Percentiles rank a stretch among this genome's conserved stretches.
Conservation (phyloP, 179 eudicot genomes). For the Corrigiola litoralis region DNA sequence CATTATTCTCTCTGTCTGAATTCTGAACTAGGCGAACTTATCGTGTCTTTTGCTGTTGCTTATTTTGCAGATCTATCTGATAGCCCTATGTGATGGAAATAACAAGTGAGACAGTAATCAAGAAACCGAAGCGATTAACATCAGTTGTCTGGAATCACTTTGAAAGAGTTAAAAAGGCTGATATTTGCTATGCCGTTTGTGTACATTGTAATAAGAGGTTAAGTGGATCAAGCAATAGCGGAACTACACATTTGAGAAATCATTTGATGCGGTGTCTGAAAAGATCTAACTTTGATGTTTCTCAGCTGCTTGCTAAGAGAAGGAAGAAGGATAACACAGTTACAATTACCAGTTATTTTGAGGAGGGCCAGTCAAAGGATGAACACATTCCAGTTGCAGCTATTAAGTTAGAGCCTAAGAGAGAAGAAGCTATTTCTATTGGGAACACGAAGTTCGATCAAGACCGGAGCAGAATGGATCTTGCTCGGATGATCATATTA, state of each 20-base stretch:
- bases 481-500: slow-evolving; percentile 88
- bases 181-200: slow-evolving; percentile 81
- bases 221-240: slow-evolving; percentile 94
- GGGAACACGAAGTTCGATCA: slow-evolving; percentile 71
- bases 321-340: slow-evolving; percentile 68
- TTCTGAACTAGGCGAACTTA: background rate
- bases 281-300: slow-evolving; percentile 77
- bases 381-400: slow-evolving; percentile 50
- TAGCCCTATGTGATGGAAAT: slow-evolving; percentile 61
- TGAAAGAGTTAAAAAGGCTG: slow-evolving; percentile 86
- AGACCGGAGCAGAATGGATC: slow-evolving; percentile 73
- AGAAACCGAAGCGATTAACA: slow-evolving; percentile 89
- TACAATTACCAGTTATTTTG: slow-evolving; percentile 41
- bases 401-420: slow-evolving; percentile 53
- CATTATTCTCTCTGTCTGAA: background rate
- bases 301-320: slow-evolving; percentile 81
- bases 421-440: slow-evolving; percentile 44
- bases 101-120: slow-evolving; percentile 53
- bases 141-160: slow-evolving; percentile 96
- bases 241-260: slow-evolving; percentile 93
- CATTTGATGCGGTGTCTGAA: slow-evolving; percentile 92
- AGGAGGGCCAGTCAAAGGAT: slow-evolving; percentile 54
- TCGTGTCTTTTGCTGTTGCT: slow-evolving; percentile 11
- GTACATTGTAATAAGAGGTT: slow-evolving; percentile 86
- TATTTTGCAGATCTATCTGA: slow-evolving; percentile 25